Evolutionary conservation across 768 basidiomycete species (phyloP).

Genomic region (Phanerochaete carnosa): DNA sequence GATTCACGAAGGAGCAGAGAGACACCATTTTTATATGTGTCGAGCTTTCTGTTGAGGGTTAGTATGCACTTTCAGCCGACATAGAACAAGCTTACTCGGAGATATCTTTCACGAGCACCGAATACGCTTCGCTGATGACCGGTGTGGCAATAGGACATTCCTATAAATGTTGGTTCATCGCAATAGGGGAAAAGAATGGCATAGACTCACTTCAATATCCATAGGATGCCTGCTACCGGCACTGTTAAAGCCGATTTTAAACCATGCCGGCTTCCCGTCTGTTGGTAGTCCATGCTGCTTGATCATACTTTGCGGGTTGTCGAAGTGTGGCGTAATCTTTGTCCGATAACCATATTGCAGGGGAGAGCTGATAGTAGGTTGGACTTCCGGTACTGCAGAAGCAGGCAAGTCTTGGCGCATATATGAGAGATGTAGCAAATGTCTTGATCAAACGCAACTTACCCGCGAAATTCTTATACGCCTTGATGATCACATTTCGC

Average conservation of each 20-base stretch:
- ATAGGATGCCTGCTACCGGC: slow-evolving; percentile 70
- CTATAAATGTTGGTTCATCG: slow-evolving; percentile 32
- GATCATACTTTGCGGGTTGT: slow-evolving; percentile 53
- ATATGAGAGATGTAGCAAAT: not conserved
- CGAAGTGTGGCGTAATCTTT: slow-evolving; percentile 97
- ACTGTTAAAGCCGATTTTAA: slow-evolving; percentile 87
- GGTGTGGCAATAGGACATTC: slow-evolving; percentile 92
- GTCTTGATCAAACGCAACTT: not conserved
- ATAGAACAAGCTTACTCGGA: slow-evolving; percentile 47
- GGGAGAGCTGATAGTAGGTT: slow-evolving; percentile 81
- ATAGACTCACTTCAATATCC: slow-evolving; percentile 77
- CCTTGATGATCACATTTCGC: slow-evolving; percentile 78
- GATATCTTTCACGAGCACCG: slow-evolving; percentile 59
- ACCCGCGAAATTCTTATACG: slow-evolving; percentile 77
- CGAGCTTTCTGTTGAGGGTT: slow-evolving; percentile 59
- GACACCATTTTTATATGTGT: slow-evolving; percentile 80
- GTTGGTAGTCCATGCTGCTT: slow-evolving; percentile 17
- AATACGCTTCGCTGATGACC: slow-evolving; percentile 67
- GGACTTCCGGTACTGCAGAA: slow-evolving; percentile 58
- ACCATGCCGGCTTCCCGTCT: slow-evolving; percentile 54
- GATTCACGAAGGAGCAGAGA: slow-evolving; percentile 92
- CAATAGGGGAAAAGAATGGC: not conserved
- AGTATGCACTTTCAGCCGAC: slow-evolving; percentile 5
- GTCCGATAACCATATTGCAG: slow-evolving; percentile 91
- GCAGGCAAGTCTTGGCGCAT: slow-evolving; percentile 46